Evolutionary conservation across 2,329 filamentous ascomycete genomes (phyloP).

Genomic region (Aspergillus melleus): DNA sequence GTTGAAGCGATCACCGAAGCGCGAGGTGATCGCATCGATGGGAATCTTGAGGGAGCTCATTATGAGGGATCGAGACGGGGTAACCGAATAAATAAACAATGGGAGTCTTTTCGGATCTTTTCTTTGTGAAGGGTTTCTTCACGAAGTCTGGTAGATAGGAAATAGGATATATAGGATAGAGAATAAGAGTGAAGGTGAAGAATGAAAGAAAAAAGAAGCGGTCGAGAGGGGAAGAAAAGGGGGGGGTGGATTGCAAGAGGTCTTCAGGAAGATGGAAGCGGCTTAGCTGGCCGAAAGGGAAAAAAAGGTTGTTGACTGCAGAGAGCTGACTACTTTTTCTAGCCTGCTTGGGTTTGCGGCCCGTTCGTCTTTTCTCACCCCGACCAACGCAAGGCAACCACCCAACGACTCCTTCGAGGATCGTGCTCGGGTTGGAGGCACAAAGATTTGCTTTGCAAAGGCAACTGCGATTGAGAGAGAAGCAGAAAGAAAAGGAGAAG

Average conservation of each 20-base stretch:
- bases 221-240: not conserved
- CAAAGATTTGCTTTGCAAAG: too few species aligned
- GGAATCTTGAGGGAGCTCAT: slow-evolving; percentile 94
- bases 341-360: slow-evolving; percentile 3
- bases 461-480: too few species aligned
- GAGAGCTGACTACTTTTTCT: not conserved
- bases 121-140: too few species aligned
- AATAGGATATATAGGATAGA: not conserved
- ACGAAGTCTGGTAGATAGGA: not conserved
- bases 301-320: slow-evolving; percentile 5
- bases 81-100: not conserved
- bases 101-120: not conserved
- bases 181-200: not conserved
- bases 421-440: too few species aligned
- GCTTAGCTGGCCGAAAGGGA: slow-evolving; percentile 21
- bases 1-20: slow-evolving; percentile 87
- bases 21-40: slow-evolving; percentile 84
- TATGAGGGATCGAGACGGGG: slow-evolving; percentile 21
- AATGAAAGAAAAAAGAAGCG: slow-evolving; percentile 5
- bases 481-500: too few species aligned
- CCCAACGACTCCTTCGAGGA: too few species aligned
- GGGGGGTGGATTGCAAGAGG: not conserved
- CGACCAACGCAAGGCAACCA: not conserved
- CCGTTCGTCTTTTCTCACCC: not conserved
- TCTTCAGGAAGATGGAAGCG: slow-evolving; percentile 11